These are phyloP conservation scores for Saccharomycopsis fermentans DNA, from an alignment of 805 yeast species.

Conservation along the genomic window DNA sequence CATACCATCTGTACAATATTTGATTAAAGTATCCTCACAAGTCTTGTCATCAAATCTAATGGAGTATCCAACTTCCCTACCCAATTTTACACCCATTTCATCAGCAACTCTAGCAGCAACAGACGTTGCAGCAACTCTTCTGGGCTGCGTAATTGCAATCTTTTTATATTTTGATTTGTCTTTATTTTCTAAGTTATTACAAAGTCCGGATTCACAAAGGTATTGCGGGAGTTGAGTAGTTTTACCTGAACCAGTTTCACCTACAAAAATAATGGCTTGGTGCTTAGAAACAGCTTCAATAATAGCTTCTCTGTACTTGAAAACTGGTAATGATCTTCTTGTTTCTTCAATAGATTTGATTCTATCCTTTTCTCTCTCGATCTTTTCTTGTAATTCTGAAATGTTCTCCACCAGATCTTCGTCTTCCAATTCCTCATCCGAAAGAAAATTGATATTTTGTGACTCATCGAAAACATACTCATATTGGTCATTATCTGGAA, in stretches of 20 bases:
- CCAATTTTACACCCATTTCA: constrained; percentile 74
- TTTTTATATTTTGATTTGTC: constrained; percentile 34
- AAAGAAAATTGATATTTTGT: constrained; percentile 45
- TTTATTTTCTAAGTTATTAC: constrained; percentile 25
- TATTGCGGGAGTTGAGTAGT: constrained; percentile 91
- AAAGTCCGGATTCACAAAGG: constrained; percentile 71
- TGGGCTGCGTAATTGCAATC: constrained; percentile 87
- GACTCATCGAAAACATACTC: constrained; percentile 73
- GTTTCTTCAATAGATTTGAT: constrained; percentile 34
- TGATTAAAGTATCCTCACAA: constrained; percentile 53
- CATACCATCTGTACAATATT: constrained; percentile 96
- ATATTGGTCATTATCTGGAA: constrained; percentile 39
- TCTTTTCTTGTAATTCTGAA: constrained; percentile 26
- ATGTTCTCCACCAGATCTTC: constrained; percentile 25
- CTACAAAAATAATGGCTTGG: constrained; percentile 68
- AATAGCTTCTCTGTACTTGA: constrained; percentile 46
- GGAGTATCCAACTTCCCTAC: constrained; percentile 80
- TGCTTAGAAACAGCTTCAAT: constrained; percentile 48
- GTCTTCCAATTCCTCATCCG: constrained; percentile 28
- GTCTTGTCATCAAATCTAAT: constrained; percentile 81
- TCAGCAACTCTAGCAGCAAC: constrained; percentile 89
- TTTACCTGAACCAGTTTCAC: constrained; percentile 91
- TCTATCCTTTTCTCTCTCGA: constrained; percentile 23
- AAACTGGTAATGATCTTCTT: constrained; percentile 68
- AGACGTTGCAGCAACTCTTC: constrained; percentile 89